phyloP scores from a whole-genome alignment of 805 yeast genomes.

The Saccharomycopsis malanga region DNA sequence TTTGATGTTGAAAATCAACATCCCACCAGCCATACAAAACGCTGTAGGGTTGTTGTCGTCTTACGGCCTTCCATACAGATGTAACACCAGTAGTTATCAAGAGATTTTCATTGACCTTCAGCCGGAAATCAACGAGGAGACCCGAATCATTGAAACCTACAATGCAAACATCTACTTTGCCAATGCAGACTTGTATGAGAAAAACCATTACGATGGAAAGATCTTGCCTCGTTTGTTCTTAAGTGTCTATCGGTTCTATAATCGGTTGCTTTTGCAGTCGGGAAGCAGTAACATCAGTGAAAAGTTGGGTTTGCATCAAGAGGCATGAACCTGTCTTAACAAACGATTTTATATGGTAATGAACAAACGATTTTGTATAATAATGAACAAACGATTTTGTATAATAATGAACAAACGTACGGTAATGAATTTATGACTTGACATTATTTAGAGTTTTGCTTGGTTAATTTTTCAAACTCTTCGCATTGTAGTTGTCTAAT shows the following conservation, averaged over 20 bases:
- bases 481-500: slow-evolving; percentile 38
- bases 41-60: slow-evolving; percentile 10
- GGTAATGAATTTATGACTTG: too few species aligned
- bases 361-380: too few species aligned
- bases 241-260: slow-evolving; percentile 7
- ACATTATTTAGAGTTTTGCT: too few species aligned
- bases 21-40: not conserved
- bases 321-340: not conserved
- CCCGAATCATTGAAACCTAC: slow-evolving; percentile 14
- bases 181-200: slow-evolving; percentile 17
- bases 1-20: slow-evolving; percentile 8
- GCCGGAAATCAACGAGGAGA: slow-evolving; percentile 19
- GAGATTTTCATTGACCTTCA: slow-evolving; percentile 20
- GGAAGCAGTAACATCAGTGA: slow-evolving; percentile 1
- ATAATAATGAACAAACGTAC: too few species aligned
- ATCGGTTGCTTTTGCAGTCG: slow-evolving; percentile 13
- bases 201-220: slow-evolving; percentile 20
- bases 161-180: slow-evolving; percentile 17
- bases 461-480: slow-evolving; percentile 11
- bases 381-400: too few species aligned
- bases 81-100: slow-evolving; percentile 6
- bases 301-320: slow-evolving; percentile 1
- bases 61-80: slow-evolving; percentile 20
- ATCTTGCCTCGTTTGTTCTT: slow-evolving; percentile 18
- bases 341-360: too few species aligned